A percentile compares a stretch with the other conserved stretches of the same genome.
phyloP scores from a whole-genome alignment of 140 eudicot genomes.

The Flaveria floridana region DNA sequence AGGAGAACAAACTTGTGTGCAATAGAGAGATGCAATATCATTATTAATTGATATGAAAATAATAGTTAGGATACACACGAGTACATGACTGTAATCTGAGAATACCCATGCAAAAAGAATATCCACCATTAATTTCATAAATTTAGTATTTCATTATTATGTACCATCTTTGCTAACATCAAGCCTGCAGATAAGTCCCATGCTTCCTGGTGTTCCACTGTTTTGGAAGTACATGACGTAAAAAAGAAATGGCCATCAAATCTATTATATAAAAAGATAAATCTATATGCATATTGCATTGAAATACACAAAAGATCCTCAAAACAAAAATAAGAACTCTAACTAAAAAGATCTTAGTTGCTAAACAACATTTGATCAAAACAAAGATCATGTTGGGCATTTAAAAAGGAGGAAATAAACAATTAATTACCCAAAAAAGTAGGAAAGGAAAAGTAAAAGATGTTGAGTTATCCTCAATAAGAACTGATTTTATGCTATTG shows the following conservation, averaged over 20 bases:
- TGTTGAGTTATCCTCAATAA: not conserved
- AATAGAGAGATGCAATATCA: not conserved
- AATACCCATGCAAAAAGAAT: conserved; percentile 15
- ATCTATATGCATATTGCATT: not conserved
- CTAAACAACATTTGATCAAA: conserved; percentile 21
- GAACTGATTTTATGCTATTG: not conserved
- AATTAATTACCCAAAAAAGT: not conserved
- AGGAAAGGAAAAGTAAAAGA: not conserved
- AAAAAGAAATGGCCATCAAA: not conserved
- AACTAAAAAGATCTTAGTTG: conserved; percentile 7
- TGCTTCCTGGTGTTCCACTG: conserved; percentile 6
- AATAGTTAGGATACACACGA: conserved; percentile 8
- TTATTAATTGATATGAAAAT: not conserved
- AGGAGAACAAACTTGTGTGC: not conserved
- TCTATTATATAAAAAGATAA: conserved; percentile 3
- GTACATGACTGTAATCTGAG: not conserved
- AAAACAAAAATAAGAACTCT: not conserved
- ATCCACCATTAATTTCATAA: not conserved
- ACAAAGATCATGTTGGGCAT: conserved; percentile 21
- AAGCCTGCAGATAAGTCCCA: not conserved
- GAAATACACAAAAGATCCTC: conserved; percentile 20
- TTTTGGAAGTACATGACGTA: conserved; percentile 7
- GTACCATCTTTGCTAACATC: not conserved
- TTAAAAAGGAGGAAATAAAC: conserved; percentile 8
- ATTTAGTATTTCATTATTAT: not conserved